Evolutionary conservation across 306 rosid species (phyloP), one percentile per base, ranked within the genome.

Genomic region (Begonia peltatifolia): DNA sequence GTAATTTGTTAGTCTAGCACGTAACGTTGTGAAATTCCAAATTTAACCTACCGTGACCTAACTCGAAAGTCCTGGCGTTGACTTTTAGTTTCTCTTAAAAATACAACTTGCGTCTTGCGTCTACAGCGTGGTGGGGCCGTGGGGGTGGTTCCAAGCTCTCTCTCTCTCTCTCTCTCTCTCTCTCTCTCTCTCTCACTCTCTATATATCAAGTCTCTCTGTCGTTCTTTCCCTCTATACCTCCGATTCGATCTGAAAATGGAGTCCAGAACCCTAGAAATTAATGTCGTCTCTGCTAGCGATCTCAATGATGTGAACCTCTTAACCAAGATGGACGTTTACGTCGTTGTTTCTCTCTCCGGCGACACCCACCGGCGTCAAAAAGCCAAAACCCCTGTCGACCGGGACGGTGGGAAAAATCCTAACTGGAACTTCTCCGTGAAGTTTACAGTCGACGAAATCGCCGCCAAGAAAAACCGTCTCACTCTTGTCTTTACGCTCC

Each of bases 271-370:
- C 38, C 14, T 88, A 30, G 93, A 88, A n/a, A 70, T 88, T 53
- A 76, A 69, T 57, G 56, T 88, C 14, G 42, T 70, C 56, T 85
- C 97, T 0, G 95, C 97, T 2, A 71, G 67, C 10, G 90, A 73
- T 47, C 74, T 90, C 60, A 74, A 90, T 14, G 63, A 85, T 36
- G 94, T 80, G 2, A 85, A 72, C 42, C 57, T 74, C 18, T 20
- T 90, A n/a, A 68, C 81, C 43, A 83, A 90, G 68, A 85, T 85
- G 94, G 78, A 80, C 38, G 94, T 73, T 0, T 85, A 76, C 76
- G 92, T 67, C 25, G 84, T 76, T 68, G 77, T 80, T 47, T 64
- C 76, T 0, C 59, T 88, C 82, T 0, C 63, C 59, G 95, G 83
- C 43, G 82, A 79, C 44, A 17, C 65, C 1, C 1, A 9, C 2